phyloP scores from a whole-genome alignment of 208 protist genomes.

The Acanthamoeba sp. region DNA sequence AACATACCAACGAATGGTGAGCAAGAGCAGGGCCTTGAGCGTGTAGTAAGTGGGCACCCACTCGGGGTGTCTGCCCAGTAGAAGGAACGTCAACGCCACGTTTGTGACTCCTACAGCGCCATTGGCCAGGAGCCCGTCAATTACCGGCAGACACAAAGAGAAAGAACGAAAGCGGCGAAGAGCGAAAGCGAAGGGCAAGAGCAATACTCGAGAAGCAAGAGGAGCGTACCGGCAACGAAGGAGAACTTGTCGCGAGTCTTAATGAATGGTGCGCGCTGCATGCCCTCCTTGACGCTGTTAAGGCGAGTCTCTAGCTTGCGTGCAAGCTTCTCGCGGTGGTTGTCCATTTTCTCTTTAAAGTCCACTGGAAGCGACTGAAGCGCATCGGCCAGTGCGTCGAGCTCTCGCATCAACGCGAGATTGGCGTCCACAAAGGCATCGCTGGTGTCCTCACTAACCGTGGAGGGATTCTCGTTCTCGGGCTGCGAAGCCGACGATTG shows the following conservation, averaged over 20 bases:
- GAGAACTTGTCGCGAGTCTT: constrained; percentile 68
- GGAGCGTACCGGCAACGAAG: constrained; percentile 50
- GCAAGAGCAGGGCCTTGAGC: background rate
- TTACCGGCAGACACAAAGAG: no score
- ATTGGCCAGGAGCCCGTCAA: no score
- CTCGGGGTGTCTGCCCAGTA: constrained; percentile 46
- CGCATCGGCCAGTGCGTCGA: constrained; percentile 16
- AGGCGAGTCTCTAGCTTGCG: constrained; percentile 17
- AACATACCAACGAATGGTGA: constrained; percentile 44
- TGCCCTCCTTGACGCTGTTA: constrained; percentile 43
- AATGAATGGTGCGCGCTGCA: constrained; percentile 61
- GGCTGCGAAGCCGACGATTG: no score
- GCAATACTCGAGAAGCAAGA: background rate
- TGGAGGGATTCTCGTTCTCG: constrained; percentile 21
- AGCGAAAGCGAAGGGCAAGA: background rate
- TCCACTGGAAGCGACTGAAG: background rate
- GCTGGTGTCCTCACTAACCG: constrained; percentile 42
- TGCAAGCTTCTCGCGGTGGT: constrained; percentile 42
- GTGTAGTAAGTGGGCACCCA: constrained; percentile 56
- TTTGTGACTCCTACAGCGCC: constrained; percentile 61
- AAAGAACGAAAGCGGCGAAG: background rate
- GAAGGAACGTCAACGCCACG: constrained; percentile 50
- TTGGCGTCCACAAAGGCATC: constrained; percentile 65
- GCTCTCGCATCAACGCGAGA: constrained; percentile 38
- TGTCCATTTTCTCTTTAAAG: constrained; percentile 49